Evolutionary conservation across 108 stramenopile genomes (phyloP), one percentile per base, ranked within the genome.

Genomic region (Pseudonitzschia multiseries): DNA sequence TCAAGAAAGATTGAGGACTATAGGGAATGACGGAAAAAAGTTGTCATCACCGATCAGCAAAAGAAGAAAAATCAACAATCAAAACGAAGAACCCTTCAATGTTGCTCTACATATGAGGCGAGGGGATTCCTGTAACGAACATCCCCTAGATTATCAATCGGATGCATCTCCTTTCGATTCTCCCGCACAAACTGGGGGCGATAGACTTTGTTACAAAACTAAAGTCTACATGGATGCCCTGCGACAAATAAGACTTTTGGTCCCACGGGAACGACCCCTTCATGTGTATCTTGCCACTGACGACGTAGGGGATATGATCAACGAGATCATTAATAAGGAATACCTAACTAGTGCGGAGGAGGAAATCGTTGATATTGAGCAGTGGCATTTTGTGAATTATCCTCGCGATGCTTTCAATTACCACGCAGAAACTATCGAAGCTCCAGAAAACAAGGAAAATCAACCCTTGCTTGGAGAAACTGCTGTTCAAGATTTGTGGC

Each of bases 401-500:
- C 64, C 76, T 8, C 69, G 69, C 10, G 51, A 65, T 48, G 9
- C 29, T 21, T 73, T 64, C n/a, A 13, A 70, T 10, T 70, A 70
- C 63, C 13, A 64, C 0, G 60, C 40, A 1, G 69, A 65, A n/a
- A 43, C 59, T 31, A 43, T 66, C 15, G 79, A 74, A 65, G 68
- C 46, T 24, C 21, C 32, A 22, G 69, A 54, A 20, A 64, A 70
- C 31, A 26, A 24, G 10, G 48, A 60, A 2, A 68, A 72, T 60
- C 48, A 68, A 17, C 63, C 41, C 14, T n/a, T 1, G 14, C 59
- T 72, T 1, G 78, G 78, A 41, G 78, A 73, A 32, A 63, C 62
- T 44, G 78, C 78, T 18, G 44, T 79, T 4, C 1, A n/a, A 14
- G 79, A 79, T 63, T 46, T 79, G 48, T 79, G 72, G 72, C 62